Evolutionary conservation across 2,329 filamentous ascomycete species (phyloP).

Genomic region (Capronia americana): DNA sequence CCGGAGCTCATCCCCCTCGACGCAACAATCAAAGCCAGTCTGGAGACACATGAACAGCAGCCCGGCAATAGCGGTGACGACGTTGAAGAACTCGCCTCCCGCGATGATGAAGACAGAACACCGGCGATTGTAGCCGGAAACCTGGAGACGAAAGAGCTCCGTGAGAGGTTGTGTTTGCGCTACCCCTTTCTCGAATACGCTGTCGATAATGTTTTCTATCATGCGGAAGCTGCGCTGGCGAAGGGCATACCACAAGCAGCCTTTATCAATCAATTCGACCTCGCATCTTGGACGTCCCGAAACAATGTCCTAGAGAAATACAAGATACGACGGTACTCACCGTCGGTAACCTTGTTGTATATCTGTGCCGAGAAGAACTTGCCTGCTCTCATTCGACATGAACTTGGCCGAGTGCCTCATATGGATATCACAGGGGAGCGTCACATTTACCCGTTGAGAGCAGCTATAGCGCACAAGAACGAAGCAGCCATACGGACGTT

Average conservation of each 20-base stretch:
- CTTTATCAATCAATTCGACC: constrained; percentile 41
- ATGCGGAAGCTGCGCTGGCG: constrained; percentile 39
- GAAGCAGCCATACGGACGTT: constrained; percentile 1
- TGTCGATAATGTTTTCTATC: constrained; percentile 40
- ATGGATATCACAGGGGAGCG: constrained; percentile 9
- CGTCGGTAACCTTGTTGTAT: constrained; percentile 39
- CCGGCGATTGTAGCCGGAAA: background rate
- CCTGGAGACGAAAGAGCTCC: constrained; percentile 12
- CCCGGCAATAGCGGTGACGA: background rate
- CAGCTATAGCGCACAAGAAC: constrained; percentile 5
- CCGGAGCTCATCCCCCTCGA: background rate
- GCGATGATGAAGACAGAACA: background rate
- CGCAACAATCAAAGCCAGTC: background rate
- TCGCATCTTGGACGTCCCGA: constrained; percentile 42
- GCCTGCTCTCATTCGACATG: constrained; percentile 40
- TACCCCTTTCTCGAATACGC: constrained; percentile 55
- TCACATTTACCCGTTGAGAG: background rate
- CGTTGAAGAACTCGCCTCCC: background rate
- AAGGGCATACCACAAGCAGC: constrained; percentile 30
- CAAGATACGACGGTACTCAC: constrained; percentile 40
- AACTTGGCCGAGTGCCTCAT: constrained; percentile 5
- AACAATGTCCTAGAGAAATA: constrained; percentile 46
- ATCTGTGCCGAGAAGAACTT: constrained; percentile 26
- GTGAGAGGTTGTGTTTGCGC: constrained; percentile 32
- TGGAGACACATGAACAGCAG: background rate